Evolutionary conservation across 257 asterid species (phyloP), one percentile per base, ranked within the genome.

Genomic region (Lycium ferocissimum): DNA sequence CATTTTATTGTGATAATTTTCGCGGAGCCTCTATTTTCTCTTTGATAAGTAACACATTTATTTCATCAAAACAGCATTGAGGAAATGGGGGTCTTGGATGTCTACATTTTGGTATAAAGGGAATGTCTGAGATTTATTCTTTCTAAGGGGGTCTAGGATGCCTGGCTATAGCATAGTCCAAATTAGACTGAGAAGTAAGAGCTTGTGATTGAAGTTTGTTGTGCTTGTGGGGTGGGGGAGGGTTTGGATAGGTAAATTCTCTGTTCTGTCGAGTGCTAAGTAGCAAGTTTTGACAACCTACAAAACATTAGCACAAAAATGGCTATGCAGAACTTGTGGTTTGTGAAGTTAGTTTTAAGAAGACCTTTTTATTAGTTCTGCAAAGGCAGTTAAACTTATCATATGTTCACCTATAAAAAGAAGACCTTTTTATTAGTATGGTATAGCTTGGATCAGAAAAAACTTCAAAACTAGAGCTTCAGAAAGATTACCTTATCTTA

Each of bases 1-100:
- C 10, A 38, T 80, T 53, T 67, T 69, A 35, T 63, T 80, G 85
- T 78, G 51, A 54, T 85, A 76, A 75, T 80, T 83, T 26, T 76
- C 47, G 82, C 65, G 14, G 63, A 76, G 7, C 38, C 45, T 3
- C 10, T 49, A 49, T 7, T 49, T 53, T 0, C 54, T 40, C 79
- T 40, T 76, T 76, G 63, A 51, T 53, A 51, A 22, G 45, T 13
- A 49, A 26, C 35, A 51, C 45, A 37, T 76, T 49, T 0, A 51
- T 76, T 47, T 51, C 13, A 22, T 76, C 63, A 75, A 70, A 75
- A 49, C 81, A 75, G 43, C 81, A 49, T 13, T 51, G 57, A 8
- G 47, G 18, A 76, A 45, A 45, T 26, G 33, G 33, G 33, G 33
- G 33, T 26, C 33, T 26, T 26, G 33, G 33, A 26, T 76, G 63